Evolutionary conservation across 257 asterid genomes (phyloP).

Genomic region (Apocynum venetum): DNA sequence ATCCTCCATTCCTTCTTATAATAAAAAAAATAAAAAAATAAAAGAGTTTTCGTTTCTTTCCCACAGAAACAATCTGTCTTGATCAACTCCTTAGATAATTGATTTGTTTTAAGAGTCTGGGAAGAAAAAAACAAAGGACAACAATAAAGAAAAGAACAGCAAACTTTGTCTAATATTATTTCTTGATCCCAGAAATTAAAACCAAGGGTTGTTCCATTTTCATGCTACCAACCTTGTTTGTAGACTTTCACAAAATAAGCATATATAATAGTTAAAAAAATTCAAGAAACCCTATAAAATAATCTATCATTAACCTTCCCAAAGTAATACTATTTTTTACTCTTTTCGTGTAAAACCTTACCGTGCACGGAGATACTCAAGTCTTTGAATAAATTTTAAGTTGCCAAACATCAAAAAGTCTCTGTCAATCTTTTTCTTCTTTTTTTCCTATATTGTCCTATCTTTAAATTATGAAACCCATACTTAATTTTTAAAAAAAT

Average conservation of each 20-base stretch:
- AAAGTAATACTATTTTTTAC: neutral
- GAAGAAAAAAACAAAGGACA: too few relatives aligned
- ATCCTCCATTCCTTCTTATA: too few relatives aligned
- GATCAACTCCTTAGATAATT: too few relatives aligned
- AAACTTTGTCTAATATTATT: neutral
- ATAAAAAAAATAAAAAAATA: too few relatives aligned
- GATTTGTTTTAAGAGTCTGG: neutral
- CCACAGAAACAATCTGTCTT: neutral
- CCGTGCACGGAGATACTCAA: slow-evolving; percentile 36
- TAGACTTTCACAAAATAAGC: neutral
- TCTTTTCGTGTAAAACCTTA: slow-evolving; percentile 14
- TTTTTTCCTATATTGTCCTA: neutral
- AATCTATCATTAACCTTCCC: neutral
- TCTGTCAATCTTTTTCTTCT: neutral
- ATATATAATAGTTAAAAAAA: neutral
- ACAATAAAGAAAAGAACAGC: neutral
- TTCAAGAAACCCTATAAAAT: neutral
- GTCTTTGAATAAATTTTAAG: slow-evolving; percentile 15
- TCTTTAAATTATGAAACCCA: neutral
- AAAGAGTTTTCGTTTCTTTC: neutral
- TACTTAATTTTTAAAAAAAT: neutral
- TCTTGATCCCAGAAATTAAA: neutral
- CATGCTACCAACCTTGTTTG: neutral
- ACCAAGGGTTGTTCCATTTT: neutral
- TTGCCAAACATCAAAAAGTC: neutral